Conservation (phyloP, 371 early-diverging fungal genomes). For the Saksenaea vasiformis region DNA sequence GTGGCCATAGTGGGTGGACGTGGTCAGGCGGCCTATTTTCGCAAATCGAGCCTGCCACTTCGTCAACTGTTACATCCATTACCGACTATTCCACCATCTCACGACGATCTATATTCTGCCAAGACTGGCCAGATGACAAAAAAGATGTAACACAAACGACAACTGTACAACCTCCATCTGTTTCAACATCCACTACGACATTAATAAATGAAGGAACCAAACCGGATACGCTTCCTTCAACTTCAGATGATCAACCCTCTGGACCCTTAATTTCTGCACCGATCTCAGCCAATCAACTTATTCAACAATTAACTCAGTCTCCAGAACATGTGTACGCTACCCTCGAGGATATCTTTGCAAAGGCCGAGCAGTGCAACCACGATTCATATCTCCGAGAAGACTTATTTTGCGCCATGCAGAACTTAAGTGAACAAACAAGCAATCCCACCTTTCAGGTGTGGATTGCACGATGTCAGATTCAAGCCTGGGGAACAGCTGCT, state of each 20-base stretch:
- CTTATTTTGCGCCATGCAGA: slow-evolving; percentile 15
- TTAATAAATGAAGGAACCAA: slow-evolving; percentile 9
- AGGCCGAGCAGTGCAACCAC: slow-evolving; percentile 4
- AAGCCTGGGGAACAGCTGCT: slow-evolving; percentile 28
- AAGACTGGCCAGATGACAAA: slow-evolving; percentile 16
- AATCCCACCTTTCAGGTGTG: slow-evolving; percentile 22
- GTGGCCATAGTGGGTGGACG: slow-evolving; percentile 11
- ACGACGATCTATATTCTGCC: slow-evolving; percentile 15
- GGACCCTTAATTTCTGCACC: background rate
- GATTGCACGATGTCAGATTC: slow-evolving; percentile 26
- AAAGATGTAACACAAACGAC: background rate
- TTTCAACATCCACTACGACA: background rate
- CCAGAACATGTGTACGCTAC: slow-evolving; percentile 8
- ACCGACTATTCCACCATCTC: slow-evolving; percentile 26
- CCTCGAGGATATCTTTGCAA: slow-evolving; percentile 15
- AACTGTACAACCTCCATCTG: slow-evolving; percentile 8
- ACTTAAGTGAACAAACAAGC: slow-evolving; percentile 14
- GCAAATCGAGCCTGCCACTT: slow-evolving; percentile 29
- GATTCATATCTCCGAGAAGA: slow-evolving; percentile 1
- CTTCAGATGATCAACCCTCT: background rate
- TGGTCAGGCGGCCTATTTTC: slow-evolving; percentile 28
- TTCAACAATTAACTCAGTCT: background rate
- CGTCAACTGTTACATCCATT: slow-evolving; percentile 19
- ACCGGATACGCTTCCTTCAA: slow-evolving; percentile 2
- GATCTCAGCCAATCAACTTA: background rate